Conservation (phyloP, 768 basidiomycete genomes). For the Vararia minispora region DNA sequence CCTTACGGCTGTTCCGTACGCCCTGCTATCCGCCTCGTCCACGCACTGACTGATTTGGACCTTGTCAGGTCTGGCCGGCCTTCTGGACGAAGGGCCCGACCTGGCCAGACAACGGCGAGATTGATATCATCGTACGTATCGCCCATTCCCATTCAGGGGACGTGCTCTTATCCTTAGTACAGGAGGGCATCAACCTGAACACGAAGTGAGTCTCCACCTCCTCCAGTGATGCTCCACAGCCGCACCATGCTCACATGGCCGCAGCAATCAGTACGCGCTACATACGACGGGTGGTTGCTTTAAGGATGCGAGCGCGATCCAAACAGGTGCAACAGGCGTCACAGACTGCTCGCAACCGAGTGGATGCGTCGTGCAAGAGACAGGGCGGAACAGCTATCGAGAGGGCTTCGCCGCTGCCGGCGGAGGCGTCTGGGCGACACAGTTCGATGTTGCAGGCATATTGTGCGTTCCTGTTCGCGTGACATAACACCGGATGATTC, state of each 20-base stretch:
- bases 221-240: background rate
- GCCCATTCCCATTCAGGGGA: too few relatives aligned
- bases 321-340: conserved; percentile 22
- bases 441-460: conserved; percentile 49
- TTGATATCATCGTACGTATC: conserved; percentile 41
- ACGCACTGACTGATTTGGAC: conserved; percentile 7
- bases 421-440: conserved; percentile 61
- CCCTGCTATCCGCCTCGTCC: background rate
- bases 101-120: conserved; percentile 34
- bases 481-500: conserved; percentile 2
- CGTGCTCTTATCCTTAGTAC: too few relatives aligned
- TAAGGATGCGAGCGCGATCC: conserved; percentile 19
- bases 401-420: conserved; percentile 34
- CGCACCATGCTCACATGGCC: background rate
- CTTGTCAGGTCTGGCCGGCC: conserved; percentile 29
- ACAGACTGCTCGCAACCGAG: conserved; percentile 23
- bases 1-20: conserved; percentile 50
- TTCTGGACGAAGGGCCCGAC: conserved; percentile 23
- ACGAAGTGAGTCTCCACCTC: conserved; percentile 7
- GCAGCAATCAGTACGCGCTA: conserved; percentile 48
- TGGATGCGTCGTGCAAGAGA: conserved; percentile 26
- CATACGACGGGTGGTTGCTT: conserved; percentile 34
- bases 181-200: conserved; percentile 46
- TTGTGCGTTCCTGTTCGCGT: conserved; percentile 22
- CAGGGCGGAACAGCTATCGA: conserved; percentile 28